Evolutionary conservation across 2,329 filamentous ascomycete species (phyloP), one percentile per base, ranked within the genome.

Genomic region (Monosporascus sp.): DNA sequence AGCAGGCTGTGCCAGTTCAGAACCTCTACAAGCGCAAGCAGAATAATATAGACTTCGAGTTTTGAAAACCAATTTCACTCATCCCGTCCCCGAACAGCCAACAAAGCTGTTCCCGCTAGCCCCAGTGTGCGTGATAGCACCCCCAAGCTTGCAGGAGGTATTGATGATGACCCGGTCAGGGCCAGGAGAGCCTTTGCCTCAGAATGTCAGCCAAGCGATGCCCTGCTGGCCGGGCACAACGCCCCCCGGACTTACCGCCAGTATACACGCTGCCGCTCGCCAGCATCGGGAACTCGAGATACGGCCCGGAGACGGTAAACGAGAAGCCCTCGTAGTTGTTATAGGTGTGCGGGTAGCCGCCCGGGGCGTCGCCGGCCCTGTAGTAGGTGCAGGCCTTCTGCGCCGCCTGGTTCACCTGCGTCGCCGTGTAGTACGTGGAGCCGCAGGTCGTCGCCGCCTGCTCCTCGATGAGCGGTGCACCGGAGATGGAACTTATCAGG

Each of bases 51-150:
- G 4, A 9, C 11, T 24, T 47, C 45, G 22, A 9, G 38, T 24
- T 19, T 51, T 11, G 5, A 31, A 37, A 6, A 35, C 11, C 24
- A 2, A 22, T n/a, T 35, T 7, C 7, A 37, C 46, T 50, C 60
- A 65, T 44, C 56, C 60, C 14, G 65, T 69, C 8, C 67, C 67
- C 26, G 63, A 63, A 69, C 86, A 89, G n/a, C 74, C 78, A 52
- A 89, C 83, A 69, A 89, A 89, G 69, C 79, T 74, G 67, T 88
- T 84, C 7, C 84, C 84, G 49, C 77, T 81, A 19, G 86, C 86
- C 27, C 86, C 86, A 22, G 83, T 87, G 64, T 89, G 87, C 0
- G 87, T 89, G 57, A 89, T 87, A 27, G 79, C 73, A 38, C 84
- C 86, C 16, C 84, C 86, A 45, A 81, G 76, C 53, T 77, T 55